Percentiles rank a stretch among this genome's conserved stretches.
Conservation (phyloP, 108 stramenopile genomes). For the Cyclotella choctawhatcheeana region DNA sequence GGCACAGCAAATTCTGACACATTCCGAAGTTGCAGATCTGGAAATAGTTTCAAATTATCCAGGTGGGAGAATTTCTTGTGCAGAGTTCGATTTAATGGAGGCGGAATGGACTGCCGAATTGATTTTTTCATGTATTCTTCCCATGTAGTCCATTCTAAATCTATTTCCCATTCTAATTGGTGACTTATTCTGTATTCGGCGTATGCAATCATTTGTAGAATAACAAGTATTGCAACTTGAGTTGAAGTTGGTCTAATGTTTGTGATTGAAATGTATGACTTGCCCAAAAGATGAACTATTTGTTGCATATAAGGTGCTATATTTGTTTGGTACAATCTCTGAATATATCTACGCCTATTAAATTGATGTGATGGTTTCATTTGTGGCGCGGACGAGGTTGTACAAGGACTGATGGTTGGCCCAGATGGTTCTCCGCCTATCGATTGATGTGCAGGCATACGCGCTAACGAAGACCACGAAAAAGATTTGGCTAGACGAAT, state of each 20-base stretch:
- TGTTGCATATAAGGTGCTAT: background rate
- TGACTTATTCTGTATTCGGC: background rate
- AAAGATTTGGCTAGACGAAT: slow-evolving; percentile 1
- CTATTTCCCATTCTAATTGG: slow-evolving; percentile 8
- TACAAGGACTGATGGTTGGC: too few species aligned
- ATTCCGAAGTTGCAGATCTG: slow-evolving; percentile 1
- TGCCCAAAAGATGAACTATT: background rate
- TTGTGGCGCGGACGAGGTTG: too few species aligned
- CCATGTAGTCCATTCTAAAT: slow-evolving; percentile 19
- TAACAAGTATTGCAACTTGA: background rate
- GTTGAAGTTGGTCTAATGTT: background rate
- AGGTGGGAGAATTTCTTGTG: background rate
- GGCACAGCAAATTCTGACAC: slow-evolving; percentile 31
- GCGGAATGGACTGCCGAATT: slow-evolving; percentile 12
- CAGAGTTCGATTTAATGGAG: background rate
- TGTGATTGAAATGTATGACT: background rate
- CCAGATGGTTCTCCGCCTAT: background rate
- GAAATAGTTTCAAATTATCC: slow-evolving; percentile 21
- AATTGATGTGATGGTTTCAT: background rate
- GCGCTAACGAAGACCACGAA: background rate
- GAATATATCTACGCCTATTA: background rate
- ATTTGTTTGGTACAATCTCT: background rate
- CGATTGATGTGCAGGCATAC: background rate
- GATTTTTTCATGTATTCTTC: slow-evolving; percentile 12
- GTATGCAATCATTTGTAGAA: background rate